phyloP scores from a whole-genome alignment of 441 rosid genomes.

The Populus hybrid region DNA sequence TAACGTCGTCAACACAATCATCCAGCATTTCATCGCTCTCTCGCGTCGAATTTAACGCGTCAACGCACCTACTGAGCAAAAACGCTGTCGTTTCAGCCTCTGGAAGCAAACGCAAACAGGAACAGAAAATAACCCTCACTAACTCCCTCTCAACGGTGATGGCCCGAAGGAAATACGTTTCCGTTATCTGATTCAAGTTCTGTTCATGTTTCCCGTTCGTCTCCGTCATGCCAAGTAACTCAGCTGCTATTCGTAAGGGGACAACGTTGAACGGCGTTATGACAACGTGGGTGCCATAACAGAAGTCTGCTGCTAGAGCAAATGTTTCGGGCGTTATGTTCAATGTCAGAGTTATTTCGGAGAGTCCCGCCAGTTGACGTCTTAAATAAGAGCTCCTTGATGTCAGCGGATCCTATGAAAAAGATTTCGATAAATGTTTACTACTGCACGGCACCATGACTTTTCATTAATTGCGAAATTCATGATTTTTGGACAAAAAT shows the following conservation, averaged over 20 bases:
- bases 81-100: slow-evolving; percentile 69
- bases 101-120: slow-evolving; percentile 60
- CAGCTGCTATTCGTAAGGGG: slow-evolving; percentile 59
- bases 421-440: not conserved
- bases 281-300: slow-evolving; percentile 48
- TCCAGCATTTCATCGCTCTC: slow-evolving; percentile 31
- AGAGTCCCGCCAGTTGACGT: slow-evolving; percentile 53
- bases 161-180: slow-evolving; percentile 54
- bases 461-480: slow-evolving; percentile 3
- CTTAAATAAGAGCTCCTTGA: slow-evolving; percentile 57
- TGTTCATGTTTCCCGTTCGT: slow-evolving; percentile 34
- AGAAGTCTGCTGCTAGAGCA: slow-evolving; percentile 51
- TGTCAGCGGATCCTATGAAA: slow-evolving; percentile 57
- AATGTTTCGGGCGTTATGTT: slow-evolving; percentile 72
- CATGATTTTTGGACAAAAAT: no score
- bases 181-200: slow-evolving; percentile 51
- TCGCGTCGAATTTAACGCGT: slow-evolving; percentile 32
- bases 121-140: slow-evolving; percentile 50
- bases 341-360: slow-evolving; percentile 65
- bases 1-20: slow-evolving; percentile 45
- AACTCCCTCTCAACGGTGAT: slow-evolving; percentile 40
- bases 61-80: slow-evolving; percentile 56
- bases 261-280: slow-evolving; percentile 76
- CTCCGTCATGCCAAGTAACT: slow-evolving; percentile 58
- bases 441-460: not conserved